A percentile compares a stretch with the other conserved stretches of the same genome.
Conservation (phyloP, 805 yeast genomes). For the Wickerhamomyces sydowiorum region DNA sequence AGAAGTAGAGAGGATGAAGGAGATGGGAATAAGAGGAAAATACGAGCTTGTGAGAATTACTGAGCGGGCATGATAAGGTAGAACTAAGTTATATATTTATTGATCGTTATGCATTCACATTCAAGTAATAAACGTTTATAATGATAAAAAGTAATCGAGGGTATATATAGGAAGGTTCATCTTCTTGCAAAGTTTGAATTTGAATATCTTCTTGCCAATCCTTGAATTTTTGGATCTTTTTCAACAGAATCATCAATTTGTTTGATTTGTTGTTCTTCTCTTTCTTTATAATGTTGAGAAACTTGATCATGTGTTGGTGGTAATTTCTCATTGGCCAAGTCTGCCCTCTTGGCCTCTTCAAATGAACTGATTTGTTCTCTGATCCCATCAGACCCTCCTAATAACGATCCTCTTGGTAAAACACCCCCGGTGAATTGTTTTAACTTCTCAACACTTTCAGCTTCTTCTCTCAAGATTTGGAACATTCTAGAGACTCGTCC, state of each 20-base stretch:
- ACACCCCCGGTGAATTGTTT: conserved; percentile 69
- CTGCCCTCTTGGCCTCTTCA: conserved; percentile 79
- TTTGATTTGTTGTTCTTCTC: conserved; percentile 36
- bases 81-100: too few relatives aligned
- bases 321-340: conserved; percentile 75
- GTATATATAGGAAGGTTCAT: too few relatives aligned
- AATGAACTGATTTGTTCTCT: conserved; percentile 63
- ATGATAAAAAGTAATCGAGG: too few relatives aligned
- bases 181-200: background rate
- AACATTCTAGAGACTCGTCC: conserved; percentile 96
- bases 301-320: conserved; percentile 74
- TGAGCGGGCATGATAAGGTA: too few relatives aligned
- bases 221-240: conserved; percentile 4
- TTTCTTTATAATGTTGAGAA: conserved; percentile 36
- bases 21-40: background rate
- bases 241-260: conserved; percentile 23
- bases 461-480: conserved; percentile 79
- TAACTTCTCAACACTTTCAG: conserved; percentile 78
- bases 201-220: background rate
- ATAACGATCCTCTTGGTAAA: conserved; percentile 79
- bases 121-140: too few relatives aligned
- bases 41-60: too few relatives aligned
- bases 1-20: background rate
- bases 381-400: conserved; percentile 80
- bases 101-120: too few relatives aligned